Evolutionary conservation across 78 protist species (phyloP).

Genomic region (Dictyostelium purpureum): DNA sequence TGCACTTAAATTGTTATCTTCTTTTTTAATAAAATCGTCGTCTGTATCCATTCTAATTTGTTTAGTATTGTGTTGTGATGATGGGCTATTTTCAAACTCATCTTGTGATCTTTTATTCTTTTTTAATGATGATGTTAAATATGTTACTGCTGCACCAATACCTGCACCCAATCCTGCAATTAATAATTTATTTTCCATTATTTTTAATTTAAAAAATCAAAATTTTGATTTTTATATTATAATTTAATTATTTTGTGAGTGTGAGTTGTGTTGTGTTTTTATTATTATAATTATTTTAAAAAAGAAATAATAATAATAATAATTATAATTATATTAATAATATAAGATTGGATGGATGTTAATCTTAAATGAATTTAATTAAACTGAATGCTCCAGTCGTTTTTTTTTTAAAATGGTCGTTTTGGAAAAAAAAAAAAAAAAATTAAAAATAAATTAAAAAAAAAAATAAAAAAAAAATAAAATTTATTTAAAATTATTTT

Average conservation of each 20-base stretch:
- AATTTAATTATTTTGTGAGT: no score
- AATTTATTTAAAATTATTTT: neutral
- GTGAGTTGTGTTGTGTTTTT: no score
- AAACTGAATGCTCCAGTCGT: no score
- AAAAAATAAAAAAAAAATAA: neutral
- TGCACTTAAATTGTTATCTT: no score
- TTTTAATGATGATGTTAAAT: conserved; percentile 33
- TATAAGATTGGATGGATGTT: no score
- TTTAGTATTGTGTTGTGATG: neutral
- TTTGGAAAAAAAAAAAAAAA: neutral
- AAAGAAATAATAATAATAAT: no score
- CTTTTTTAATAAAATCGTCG: neutral
- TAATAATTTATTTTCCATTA: conserved; percentile 47
- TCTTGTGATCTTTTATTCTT: neutral
- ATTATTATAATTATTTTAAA: no score
- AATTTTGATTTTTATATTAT: neutral
- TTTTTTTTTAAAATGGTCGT: neutral
- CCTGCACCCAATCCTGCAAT: conserved; percentile 65
- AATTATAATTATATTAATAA: no score
- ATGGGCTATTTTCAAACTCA: neutral
- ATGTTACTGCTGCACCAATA: conserved; percentile 44
- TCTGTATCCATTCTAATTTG: conserved; percentile 19
- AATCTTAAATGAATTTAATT: no score
- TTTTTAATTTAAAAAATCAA: no score
- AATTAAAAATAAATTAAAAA: neutral